phyloP scores from a whole-genome alignment of 129 eudicot species.

The Ambrosia trifida region DNA sequence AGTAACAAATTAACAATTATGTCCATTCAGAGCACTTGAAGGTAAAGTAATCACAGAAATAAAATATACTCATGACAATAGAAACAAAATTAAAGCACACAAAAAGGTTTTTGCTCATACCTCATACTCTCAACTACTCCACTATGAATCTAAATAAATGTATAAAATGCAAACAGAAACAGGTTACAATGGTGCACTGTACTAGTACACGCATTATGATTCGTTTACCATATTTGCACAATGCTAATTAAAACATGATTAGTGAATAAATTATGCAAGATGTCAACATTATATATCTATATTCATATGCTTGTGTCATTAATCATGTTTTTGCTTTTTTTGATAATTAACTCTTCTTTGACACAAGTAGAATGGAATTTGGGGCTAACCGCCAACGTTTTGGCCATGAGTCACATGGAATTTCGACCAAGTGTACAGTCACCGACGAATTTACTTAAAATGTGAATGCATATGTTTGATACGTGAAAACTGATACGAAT shows the following conservation, averaged over 20 bases:
- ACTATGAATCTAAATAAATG: slow-evolving; percentile 18
- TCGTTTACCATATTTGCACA: background rate
- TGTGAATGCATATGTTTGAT: background rate
- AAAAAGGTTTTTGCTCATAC: background rate
- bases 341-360: too few species aligned
- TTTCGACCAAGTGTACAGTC: background rate
- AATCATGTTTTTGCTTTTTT: too few species aligned
- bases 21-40: slow-evolving; percentile 17
- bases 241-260: background rate
- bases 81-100: slow-evolving; percentile 11
- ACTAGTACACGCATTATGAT: slow-evolving; percentile 16
- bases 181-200: background rate
- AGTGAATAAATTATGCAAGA: background rate
- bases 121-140: slow-evolving; percentile 32
- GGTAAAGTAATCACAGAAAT: slow-evolving; percentile 9
- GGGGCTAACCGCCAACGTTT: too few species aligned
- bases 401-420: background rate
- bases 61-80: slow-evolving; percentile 3
- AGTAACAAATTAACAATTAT: background rate
- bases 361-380: too few species aligned
- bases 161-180: slow-evolving; percentile 14
- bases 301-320: too few species aligned
- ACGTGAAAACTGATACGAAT: background rate
- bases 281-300: background rate
- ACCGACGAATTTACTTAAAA: background rate